These are phyloP conservation scores for Sugiyamaella marilandica DNA, from an alignment of 805 yeast species.

Conservation along the genomic window DNA sequence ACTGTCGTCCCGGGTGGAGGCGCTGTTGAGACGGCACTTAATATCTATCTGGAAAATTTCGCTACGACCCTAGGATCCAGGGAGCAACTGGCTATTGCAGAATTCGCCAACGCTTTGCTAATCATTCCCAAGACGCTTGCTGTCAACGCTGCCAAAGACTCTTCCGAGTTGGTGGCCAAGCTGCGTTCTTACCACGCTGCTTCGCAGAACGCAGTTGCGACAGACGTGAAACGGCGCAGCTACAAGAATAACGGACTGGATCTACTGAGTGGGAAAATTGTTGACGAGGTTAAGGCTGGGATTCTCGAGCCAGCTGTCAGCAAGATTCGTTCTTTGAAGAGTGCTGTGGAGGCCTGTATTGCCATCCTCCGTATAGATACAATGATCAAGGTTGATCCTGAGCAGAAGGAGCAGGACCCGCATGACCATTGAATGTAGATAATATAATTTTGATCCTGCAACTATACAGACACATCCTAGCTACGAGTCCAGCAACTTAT, in stretches of 20 bases:
- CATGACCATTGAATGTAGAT: slow-evolving; percentile 58
- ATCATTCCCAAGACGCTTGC: slow-evolving; percentile 96
- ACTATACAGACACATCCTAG: no score
- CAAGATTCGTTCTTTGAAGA: slow-evolving; percentile 86
- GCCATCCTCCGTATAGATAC: slow-evolving; percentile 97
- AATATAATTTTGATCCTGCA: no score
- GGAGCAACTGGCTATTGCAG: slow-evolving; percentile 97
- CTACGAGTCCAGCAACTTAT: no score
- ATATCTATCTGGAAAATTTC: slow-evolving; percentile 90
- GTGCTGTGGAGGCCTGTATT: slow-evolving; percentile 97
- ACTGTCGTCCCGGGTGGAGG: slow-evolving; percentile 98
- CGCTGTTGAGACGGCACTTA: slow-evolving; percentile 95
- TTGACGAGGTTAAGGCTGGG: slow-evolving; percentile 77
- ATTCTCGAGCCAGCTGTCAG: slow-evolving; percentile 94
- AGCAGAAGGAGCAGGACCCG: slow-evolving; percentile 63
- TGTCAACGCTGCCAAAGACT: slow-evolving; percentile 95
- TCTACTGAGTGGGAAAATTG: slow-evolving; percentile 83
- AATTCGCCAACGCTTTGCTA: slow-evolving; percentile 85
- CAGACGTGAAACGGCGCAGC: slow-evolving; percentile 78
- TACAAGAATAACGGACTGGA: slow-evolving; percentile 93
- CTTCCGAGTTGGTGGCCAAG: slow-evolving; percentile 90
- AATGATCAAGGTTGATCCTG: slow-evolving; percentile 96
- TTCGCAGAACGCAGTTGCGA: slow-evolving; percentile 75
- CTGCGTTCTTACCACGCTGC: slow-evolving; percentile 95
- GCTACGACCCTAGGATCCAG: slow-evolving; percentile 97